A percentile compares a stretch with the other conserved stretches of the same genome.
These are phyloP conservation scores for Aureococcus anophagefferens DNA, from an alignment of 108 stramenopile genomes.

Conservation along the genomic window DNA sequence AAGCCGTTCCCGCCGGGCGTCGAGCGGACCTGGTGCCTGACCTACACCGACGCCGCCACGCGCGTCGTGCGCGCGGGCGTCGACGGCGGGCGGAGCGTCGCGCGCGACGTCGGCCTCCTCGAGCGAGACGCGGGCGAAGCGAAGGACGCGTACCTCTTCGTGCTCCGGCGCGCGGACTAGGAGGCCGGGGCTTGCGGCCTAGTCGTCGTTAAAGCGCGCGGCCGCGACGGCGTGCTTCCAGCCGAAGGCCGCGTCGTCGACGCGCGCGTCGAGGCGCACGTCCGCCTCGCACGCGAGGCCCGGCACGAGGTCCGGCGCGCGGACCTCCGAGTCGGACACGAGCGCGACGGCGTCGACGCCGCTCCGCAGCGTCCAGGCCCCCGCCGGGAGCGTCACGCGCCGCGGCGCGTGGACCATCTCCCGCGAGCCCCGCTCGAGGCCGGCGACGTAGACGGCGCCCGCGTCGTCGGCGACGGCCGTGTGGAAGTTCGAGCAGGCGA, in stretches of 20 bases:
- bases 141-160: not conserved
- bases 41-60: not conserved
- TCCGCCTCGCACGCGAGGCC: too few relatives aligned
- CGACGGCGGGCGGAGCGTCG: not conserved
- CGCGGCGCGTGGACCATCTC: not conserved
- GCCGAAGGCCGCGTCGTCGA: too few relatives aligned
- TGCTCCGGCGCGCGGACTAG: not conserved
- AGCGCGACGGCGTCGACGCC: not conserved
- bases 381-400: not conserved
- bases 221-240: too few relatives aligned
- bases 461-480: not conserved
- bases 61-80: not conserved
- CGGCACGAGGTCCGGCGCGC: not conserved
- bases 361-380: not conserved
- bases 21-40: not conserved
- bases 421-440: not conserved
- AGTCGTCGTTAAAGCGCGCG: too few relatives aligned
- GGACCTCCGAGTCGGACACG: not conserved
- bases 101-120: not conserved
- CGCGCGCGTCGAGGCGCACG: too few relatives aligned
- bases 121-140: not conserved
- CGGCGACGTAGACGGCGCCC: not conserved
- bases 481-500: not conserved
- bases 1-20: not conserved
- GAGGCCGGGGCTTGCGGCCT: too few relatives aligned